Percentiles rank a stretch among this genome's conserved stretches.
Evolutionary conservation across 768 basidiomycete species (phyloP).

Genomic region (Roridomyces roridus): DNA sequence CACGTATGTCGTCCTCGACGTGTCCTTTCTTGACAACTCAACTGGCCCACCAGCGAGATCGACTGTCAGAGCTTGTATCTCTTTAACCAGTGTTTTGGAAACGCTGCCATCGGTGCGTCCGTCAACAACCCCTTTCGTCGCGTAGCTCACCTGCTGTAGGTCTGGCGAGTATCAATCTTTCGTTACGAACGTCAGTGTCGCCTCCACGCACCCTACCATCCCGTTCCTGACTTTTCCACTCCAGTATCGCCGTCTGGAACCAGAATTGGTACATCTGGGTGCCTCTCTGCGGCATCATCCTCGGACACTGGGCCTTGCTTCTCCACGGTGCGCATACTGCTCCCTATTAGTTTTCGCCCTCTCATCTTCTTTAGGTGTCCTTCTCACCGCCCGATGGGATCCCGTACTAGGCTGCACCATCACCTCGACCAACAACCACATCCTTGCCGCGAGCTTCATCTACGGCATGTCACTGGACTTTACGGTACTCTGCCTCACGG

Average conservation of each 20-base stretch:
- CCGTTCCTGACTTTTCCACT: conserved; percentile 1
- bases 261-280: conserved; percentile 58
- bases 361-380: conserved; percentile 46
- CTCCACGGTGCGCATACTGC: conserved; percentile 57
- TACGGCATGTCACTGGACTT: conserved; percentile 80
- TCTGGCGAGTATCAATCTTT: conserved; percentile 74
- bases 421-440: conserved; percentile 58
- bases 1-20: conserved; percentile 38
- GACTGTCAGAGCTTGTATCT: conserved; percentile 75
- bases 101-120: conserved; percentile 59
- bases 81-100: conserved; percentile 69
- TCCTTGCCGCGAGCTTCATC: conserved; percentile 72
- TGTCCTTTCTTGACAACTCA: background rate
- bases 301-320: conserved; percentile 76
- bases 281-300: conserved; percentile 60
- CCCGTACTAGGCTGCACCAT: conserved; percentile 59
- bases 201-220: background rate
- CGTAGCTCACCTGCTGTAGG: conserved; percentile 9
- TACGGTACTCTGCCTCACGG: conserved; percentile 63
- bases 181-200: conserved; percentile 63
- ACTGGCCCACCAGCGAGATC: conserved; percentile 43
- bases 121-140: too few relatives aligned
- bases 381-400: conserved; percentile 65
- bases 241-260: conserved; percentile 75
- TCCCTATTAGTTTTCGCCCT: background rate